These are phyloP conservation scores for Cymodocea nodosa DNA, from an alignment of 116 monocot species.

Conservation along the genomic window DNA sequence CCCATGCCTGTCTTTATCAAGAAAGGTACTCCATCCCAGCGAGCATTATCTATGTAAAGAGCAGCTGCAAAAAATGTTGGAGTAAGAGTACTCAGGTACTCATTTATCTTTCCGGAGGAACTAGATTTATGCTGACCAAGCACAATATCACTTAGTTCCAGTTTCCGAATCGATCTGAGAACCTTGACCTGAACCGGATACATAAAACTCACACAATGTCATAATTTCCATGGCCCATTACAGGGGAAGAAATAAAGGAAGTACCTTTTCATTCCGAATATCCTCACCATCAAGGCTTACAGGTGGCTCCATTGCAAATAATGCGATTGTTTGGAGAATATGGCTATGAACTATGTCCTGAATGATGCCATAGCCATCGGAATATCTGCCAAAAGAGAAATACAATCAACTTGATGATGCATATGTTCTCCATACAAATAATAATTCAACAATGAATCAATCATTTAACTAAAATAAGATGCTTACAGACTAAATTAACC, in stretches of 20 bases:
- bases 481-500: too few species aligned
- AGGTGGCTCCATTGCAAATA: conserved; percentile 91
- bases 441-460: too few species aligned
- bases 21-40: conserved; percentile 94
- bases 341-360: conserved; percentile 80
- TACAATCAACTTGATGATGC: background rate
- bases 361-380: conserved; percentile 70
- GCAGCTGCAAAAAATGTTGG: conserved; percentile 90
- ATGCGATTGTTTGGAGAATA: conserved; percentile 79
- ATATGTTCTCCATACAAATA: background rate
- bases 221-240: background rate
- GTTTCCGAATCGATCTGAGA: conserved; percentile 68
- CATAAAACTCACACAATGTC: background rate
- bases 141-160: conserved; percentile 60
- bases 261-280: conserved; percentile 86
- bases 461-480: too few species aligned
- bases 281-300: conserved; percentile 93
- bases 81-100: conserved; percentile 34
- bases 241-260: background rate
- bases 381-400: conserved; percentile 36
- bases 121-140: conserved; percentile 69
- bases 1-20: conserved; percentile 76
- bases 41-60: conserved; percentile 76
- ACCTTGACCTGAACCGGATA: conserved; percentile 58
- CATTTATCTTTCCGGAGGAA: conserved; percentile 13